A percentile compares a stretch with the other conserved stretches of the same genome.
Evolutionary conservation across 306 rosid species (phyloP).

Genomic region (Vigna radiata): DNA sequence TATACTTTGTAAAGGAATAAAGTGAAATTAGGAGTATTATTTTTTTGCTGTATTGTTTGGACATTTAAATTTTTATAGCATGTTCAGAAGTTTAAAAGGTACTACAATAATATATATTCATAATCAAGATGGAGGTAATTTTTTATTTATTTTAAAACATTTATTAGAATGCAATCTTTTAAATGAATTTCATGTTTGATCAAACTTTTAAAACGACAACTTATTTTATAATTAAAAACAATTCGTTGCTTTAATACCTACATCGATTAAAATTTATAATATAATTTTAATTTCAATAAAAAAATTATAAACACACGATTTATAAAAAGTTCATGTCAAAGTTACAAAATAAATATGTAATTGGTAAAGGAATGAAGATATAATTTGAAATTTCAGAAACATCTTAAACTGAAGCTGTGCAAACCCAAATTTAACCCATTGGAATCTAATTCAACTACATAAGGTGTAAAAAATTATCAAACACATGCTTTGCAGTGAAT

Average conservation of each 20-base stretch:
- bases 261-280: neutral
- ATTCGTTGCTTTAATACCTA: neutral
- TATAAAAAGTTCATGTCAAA: neutral
- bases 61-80: neutral
- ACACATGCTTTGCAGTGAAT: neutral
- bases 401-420: neutral
- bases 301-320: neutral
- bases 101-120: neutral
- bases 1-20: neutral
- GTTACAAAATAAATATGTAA: neutral
- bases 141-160: neutral
- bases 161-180: neutral
- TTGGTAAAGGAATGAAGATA: neutral
- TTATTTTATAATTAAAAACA: neutral
- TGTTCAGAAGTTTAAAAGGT: neutral
- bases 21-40: neutral
- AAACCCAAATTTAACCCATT: neutral
- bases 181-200: neutral
- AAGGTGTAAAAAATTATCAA: neutral
- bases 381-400: neutral
- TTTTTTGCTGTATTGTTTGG: neutral
- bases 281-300: neutral
- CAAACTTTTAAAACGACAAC: neutral
- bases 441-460: neutral
- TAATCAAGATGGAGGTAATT: neutral